phyloP scores from a whole-genome alignment of 768 basidiomycete species.

The Jaapia argillacea region DNA sequence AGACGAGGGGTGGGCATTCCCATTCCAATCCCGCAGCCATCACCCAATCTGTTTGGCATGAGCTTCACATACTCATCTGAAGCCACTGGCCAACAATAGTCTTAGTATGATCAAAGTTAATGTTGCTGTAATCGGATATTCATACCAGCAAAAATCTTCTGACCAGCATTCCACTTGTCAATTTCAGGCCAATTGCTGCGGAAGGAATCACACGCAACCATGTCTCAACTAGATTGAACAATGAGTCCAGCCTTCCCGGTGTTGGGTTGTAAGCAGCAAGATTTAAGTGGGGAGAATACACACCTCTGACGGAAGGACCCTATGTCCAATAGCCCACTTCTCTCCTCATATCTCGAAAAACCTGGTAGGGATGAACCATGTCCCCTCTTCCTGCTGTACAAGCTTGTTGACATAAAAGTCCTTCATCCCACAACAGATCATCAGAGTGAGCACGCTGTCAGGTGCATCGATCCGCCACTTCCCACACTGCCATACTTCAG shows the following conservation, averaged over 20 bases:
- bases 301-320: not conserved
- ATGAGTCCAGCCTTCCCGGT: not conserved
- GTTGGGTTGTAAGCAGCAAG: not conserved
- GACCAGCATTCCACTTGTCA: not conserved
- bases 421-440: slow-evolving; percentile 8
- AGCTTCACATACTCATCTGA: slow-evolving; percentile 4
- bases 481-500: slow-evolving; percentile 15
- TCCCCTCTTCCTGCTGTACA: slow-evolving; percentile 4
- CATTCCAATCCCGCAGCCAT: slow-evolving; percentile 13
- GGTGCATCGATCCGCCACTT: slow-evolving; percentile 22
- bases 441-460: slow-evolving; percentile 14
- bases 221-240: not conserved
- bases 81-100: not conserved
- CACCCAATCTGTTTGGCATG: slow-evolving; percentile 13
- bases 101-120: not conserved
- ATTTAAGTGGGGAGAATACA: not conserved
- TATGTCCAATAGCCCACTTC: slow-evolving; percentile 3
- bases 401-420: slow-evolving; percentile 19
- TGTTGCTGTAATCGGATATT: no score
- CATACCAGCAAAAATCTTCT: not conserved
- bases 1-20: slow-evolving; percentile 14
- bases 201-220: not conserved
- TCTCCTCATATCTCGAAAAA: slow-evolving; percentile 5
- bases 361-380: slow-evolving; percentile 10
- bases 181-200: not conserved